Evolutionary conservation across 495 filamentous ascomycete species (phyloP), one percentile per base, ranked within the genome.

Genomic region (Opeltia flavorubescens): DNA sequence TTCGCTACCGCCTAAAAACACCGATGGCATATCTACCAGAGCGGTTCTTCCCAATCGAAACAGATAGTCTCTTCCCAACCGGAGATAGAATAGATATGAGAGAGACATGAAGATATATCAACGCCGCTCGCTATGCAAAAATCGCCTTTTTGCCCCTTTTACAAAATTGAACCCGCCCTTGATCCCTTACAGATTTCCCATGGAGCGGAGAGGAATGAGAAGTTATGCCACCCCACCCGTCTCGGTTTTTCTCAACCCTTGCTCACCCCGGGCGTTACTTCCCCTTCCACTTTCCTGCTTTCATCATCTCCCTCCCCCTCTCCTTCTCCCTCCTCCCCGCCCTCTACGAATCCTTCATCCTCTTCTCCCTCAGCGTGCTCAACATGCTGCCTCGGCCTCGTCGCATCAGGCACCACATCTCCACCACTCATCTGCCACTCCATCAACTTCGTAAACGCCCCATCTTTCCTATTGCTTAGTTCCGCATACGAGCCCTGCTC

Each of bases 381-480:
- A 5, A 35, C 50, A 11, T 36, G 47, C 18, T 45, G 43, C 28
- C 46, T 63, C 49, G 71, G 59, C 5, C 51, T 62, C 31, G 50
- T 57, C 2, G 49, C 17, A 0, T 63, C 56, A 0, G 65, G 62
- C 31, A 12, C 15, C 38, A 25, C 21, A 41, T 93, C 86, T 8
- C 81, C 81, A 12, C 88, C 93, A 52, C 75, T 89, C 75, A 96
- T 83, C 66, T 98, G 91, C 93, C 93, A 98, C 61, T 96, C 88
- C 91, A 98, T 98, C 41, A 98, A 69, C 64, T 84, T 86, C 25
- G 77, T 88, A 59, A 98, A 98, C 5, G 88, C 84, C 31, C 89
- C 89, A 21, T 81, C 65, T 4, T 70, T 71, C 30, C 83, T 77
- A 17, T 69, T 63, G 53, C 78, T 83, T 23, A 98, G 70, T 47